These are phyloP conservation scores for Hylodesmum podocarpum DNA, from an alignment of 306 rosid species.

Conservation along the genomic window DNA sequence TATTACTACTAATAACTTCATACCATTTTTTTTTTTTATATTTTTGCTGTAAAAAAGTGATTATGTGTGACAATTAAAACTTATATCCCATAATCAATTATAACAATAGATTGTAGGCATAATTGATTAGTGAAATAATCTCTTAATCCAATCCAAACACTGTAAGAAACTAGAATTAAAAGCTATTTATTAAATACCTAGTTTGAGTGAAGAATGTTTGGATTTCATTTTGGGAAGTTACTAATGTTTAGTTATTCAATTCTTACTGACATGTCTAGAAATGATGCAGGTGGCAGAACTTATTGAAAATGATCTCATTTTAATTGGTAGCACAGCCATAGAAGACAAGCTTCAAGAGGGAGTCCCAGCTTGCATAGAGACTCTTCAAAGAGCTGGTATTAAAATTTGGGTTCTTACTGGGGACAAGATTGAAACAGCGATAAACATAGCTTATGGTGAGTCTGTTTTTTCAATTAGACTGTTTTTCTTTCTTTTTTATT, in stretches of 20 bases:
- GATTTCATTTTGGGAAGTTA: neutral
- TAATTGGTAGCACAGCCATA: slow-evolving; percentile 95
- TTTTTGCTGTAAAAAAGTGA: too few species aligned
- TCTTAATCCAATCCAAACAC: neutral
- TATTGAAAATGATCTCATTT: slow-evolving; percentile 78
- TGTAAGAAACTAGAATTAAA: slow-evolving; percentile 4
- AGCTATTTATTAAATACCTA: neutral
- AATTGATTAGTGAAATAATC: neutral
- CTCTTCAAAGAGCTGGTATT: slow-evolving; percentile 93
- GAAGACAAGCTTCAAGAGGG: slow-evolving; percentile 99
- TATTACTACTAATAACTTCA: too few species aligned
- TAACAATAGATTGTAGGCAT: neutral
- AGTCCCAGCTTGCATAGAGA: slow-evolving; percentile 91
- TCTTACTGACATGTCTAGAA: slow-evolving; percentile 26
- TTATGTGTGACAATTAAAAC: too few species aligned
- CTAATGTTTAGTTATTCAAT: slow-evolving; percentile 4
- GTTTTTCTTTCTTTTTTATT: neutral
- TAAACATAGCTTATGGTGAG: slow-evolving; percentile 96
- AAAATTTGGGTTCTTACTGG: slow-evolving; percentile 98
- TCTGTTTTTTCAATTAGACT: slow-evolving; percentile 18
- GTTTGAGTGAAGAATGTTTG: slow-evolving; percentile 15
- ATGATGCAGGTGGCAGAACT: slow-evolving; percentile 89
- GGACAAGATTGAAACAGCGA: slow-evolving; percentile 99
- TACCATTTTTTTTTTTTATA: too few species aligned
- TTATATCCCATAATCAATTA: neutral